phyloP scores from a whole-genome alignment of 345 rosid genomes.

The Dovyalis caffra region DNA sequence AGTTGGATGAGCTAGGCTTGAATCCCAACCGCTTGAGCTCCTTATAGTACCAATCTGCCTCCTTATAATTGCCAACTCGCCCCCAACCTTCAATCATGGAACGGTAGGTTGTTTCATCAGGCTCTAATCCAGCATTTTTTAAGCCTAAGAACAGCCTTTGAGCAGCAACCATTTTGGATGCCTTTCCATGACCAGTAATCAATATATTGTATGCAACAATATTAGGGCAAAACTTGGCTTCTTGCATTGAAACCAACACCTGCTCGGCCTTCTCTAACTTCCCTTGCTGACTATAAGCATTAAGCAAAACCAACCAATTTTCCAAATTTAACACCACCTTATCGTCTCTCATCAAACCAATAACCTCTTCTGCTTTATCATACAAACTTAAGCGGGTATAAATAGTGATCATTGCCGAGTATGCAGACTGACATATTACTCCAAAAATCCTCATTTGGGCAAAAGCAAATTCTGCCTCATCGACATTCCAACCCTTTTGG shows the following conservation, averaged over 20 bases:
- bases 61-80: conserved; percentile 46
- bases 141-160: conserved; percentile 47
- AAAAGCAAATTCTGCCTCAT: conserved; percentile 73
- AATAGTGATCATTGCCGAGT: conserved; percentile 84
- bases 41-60: conserved; percentile 52
- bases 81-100: conserved; percentile 99
- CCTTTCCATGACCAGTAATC: conserved; percentile 81
- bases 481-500: conserved; percentile 68
- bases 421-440: conserved; percentile 77
- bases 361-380: conserved; percentile 72
- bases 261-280: conserved; percentile 68
- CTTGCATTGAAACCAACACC: conserved; percentile 53
- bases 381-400: conserved; percentile 70
- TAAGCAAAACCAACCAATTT: conserved; percentile 84
- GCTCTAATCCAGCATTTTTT: conserved; percentile 49
- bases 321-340: conserved; percentile 50
- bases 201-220: conserved; percentile 74
- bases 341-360: conserved; percentile 58
- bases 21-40: conserved; percentile 66
- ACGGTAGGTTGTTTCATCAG: conserved; percentile 82
- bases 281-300: conserved; percentile 82
- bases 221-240: conserved; percentile 51
- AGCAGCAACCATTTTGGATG: conserved; percentile 67
- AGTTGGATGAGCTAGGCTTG: conserved; percentile 76
- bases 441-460: conserved; percentile 58